Evolutionary conservation across 805 yeast genomes (phyloP).

Genomic region (Lipomyces spencermartinsiae): DNA sequence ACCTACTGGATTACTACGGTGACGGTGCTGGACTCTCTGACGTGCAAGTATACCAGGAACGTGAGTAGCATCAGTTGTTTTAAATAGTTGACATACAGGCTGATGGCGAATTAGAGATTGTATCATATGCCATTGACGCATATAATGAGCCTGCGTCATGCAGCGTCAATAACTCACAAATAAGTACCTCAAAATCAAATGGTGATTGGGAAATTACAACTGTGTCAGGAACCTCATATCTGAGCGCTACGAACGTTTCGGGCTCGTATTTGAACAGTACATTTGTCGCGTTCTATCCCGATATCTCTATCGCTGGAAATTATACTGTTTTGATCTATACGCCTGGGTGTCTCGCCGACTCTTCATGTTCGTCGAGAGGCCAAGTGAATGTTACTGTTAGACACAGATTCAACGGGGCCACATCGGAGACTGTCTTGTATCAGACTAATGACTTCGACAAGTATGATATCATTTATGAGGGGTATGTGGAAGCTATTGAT

Average conservation of each 20-base stretch:
- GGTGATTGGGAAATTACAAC: slow-evolving; percentile 43
- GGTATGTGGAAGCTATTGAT: slow-evolving; percentile 59
- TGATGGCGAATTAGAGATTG: slow-evolving; percentile 43
- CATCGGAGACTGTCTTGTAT: slow-evolving; percentile 58
- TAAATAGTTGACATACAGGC: neutral
- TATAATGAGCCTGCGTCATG: slow-evolving; percentile 71
- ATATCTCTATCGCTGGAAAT: slow-evolving; percentile 72
- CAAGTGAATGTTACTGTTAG: slow-evolving; percentile 75
- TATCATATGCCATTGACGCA: slow-evolving; percentile 75
- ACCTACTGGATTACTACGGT: slow-evolving; percentile 74
- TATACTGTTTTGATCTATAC: slow-evolving; percentile 78
- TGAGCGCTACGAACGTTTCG: slow-evolving; percentile 44
- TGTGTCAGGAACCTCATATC: slow-evolving; percentile 45
- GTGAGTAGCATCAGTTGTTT: slow-evolving; percentile 41
- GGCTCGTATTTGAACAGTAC: neutral
- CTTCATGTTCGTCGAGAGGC: slow-evolving; percentile 73
- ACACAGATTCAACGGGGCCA: slow-evolving; percentile 53
- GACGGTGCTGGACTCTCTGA: slow-evolving; percentile 71
- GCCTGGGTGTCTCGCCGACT: slow-evolving; percentile 80
- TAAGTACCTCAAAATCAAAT: slow-evolving; percentile 45
- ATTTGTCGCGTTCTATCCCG: slow-evolving; percentile 58
- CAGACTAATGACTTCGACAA: slow-evolving; percentile 83
- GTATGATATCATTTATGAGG: slow-evolving; percentile 78
- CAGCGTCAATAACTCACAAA: slow-evolving; percentile 45
- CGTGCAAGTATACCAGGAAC: slow-evolving; percentile 68